Conservation (phyloP, 2,329 filamentous ascomycete genomes). For the Dactylellina cionopaga region DNA sequence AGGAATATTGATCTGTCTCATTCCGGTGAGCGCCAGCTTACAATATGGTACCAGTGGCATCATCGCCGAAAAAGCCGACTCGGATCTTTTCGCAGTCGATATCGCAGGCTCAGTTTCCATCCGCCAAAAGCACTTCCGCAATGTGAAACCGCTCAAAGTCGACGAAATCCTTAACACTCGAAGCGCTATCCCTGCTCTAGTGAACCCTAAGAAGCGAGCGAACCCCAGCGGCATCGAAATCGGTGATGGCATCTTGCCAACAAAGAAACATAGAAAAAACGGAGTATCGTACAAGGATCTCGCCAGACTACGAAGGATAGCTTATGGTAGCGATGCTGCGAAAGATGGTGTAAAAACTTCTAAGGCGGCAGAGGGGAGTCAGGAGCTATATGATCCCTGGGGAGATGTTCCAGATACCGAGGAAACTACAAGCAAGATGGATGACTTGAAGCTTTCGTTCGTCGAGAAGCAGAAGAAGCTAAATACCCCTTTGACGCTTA, state of each 20-base stretch:
- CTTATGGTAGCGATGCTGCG: slow-evolving; percentile 73
- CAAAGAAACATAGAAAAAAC: slow-evolving; percentile 79
- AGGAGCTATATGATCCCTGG: slow-evolving; percentile 84
- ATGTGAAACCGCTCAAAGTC: slow-evolving; percentile 81
- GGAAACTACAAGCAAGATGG: slow-evolving; percentile 60
- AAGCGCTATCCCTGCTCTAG: slow-evolving; percentile 81
- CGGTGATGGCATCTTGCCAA: slow-evolving; percentile 73
- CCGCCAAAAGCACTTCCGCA: slow-evolving; percentile 72
- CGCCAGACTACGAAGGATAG: slow-evolving; percentile 78
- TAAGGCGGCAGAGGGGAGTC: slow-evolving; percentile 61
- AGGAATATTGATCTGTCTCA: slow-evolving; percentile 52
- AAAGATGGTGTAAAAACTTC: slow-evolving; percentile 62
- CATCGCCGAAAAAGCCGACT: slow-evolving; percentile 81
- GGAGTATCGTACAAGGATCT: slow-evolving; percentile 89
- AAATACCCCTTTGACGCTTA: slow-evolving; percentile 78
- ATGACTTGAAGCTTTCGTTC: slow-evolving; percentile 68
- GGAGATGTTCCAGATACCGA: slow-evolving; percentile 62
- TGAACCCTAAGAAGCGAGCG: slow-evolving; percentile 77
- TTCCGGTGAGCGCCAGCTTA: slow-evolving; percentile 36
- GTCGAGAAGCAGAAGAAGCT: slow-evolving; percentile 73
- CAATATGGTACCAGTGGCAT: slow-evolving; percentile 72
- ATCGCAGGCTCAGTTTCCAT: slow-evolving; percentile 75
- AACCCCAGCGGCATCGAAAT: slow-evolving; percentile 57
- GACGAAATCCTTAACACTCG: slow-evolving; percentile 91
- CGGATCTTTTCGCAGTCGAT: slow-evolving; percentile 87